Evolutionary conservation across 2,329 filamentous ascomycete species (phyloP), one percentile per base, ranked within the genome.

Genomic region (Hymenoscyphus fraxineus): DNA sequence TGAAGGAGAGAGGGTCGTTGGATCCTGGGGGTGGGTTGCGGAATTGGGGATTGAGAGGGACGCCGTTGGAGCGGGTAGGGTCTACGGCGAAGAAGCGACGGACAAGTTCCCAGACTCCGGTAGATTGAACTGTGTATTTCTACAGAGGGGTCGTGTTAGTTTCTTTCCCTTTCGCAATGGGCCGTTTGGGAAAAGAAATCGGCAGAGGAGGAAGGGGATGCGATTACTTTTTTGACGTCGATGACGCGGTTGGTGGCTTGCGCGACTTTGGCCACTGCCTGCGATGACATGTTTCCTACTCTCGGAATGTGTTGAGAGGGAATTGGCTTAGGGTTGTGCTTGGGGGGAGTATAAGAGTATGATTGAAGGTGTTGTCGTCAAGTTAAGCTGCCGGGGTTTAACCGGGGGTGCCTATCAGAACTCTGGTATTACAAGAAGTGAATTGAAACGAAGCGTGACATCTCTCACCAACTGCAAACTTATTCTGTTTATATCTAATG

Each of bases 91-190:
- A 79, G 72, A 89, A 77, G 71, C 88, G 86, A 77, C 93, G 93
- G 77, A 99, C 81, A 64, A 81, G 81, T 76, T 94, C 93, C 91
- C 92, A 98, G 78, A 98, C 81, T 51, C 95, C 95, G 47, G 84
- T 86, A 60, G 94, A 95, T 77, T 97, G 91, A 69, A 98, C 82
- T 41, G 93, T 96, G 81, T 99, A 94, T 91, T 98, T 98, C 94
- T 99, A 35, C 9, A 35, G 35, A 35, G 35, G 35, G 35, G 74
- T 16, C 15, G 7, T 57, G 32, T 12, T 6, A 32, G 16, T 56
- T 19, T 27, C 22, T 22, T 19, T 56, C 51, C 69, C 67, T 66
- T 68, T 67, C 63, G 32, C 32, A 62, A 35, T 16, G 12, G 59
- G 41, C 41, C n/a, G 39, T 35, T 22, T 15, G 41, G 40, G n/a